A percentile compares a stretch with the other conserved stretches of the same genome.
Evolutionary conservation across 106 monocot genomes (phyloP).

Genomic region (Dendrobium chrysotoxum): DNA sequence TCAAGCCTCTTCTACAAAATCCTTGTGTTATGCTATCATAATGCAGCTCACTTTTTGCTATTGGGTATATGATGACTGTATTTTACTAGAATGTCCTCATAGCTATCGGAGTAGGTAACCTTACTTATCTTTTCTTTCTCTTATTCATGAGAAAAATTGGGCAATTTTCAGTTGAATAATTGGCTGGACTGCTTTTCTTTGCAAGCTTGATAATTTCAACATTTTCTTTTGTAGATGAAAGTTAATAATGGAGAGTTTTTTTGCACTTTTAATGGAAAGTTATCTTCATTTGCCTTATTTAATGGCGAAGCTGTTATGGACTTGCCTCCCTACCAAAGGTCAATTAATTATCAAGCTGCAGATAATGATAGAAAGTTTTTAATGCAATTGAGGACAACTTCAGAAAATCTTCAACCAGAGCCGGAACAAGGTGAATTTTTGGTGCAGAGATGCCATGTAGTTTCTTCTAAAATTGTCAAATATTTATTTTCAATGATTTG

Average conservation of each 20-base stretch:
- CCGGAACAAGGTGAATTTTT: constrained; percentile 29
- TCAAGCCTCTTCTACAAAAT: neutral
- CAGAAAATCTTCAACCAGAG: constrained; percentile 18
- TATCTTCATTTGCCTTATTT: constrained; percentile 81
- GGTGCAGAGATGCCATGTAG: neutral
- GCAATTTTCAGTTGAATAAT: neutral
- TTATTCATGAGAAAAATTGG: neutral
- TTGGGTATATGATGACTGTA: neutral
- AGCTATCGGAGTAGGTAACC: neutral
- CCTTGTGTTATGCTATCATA: constrained; percentile 1
- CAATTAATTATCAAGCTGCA: constrained; percentile 24
- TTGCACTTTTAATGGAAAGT: constrained; percentile 36
- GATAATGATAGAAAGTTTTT: constrained; percentile 28
- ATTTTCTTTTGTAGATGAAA: constrained; percentile 34
- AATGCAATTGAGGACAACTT: constrained; percentile 31
- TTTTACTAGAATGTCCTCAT: neutral
- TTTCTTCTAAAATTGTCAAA: neutral
- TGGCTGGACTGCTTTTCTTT: neutral
- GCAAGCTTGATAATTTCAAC: neutral
- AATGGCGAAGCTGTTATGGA: constrained; percentile 23
- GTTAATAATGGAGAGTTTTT: constrained; percentile 40
- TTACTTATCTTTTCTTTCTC: neutral
- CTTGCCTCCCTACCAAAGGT: constrained; percentile 52
- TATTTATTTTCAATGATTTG: neutral
- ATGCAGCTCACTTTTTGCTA: neutral